phyloP scores from a whole-genome alignment of 768 basidiomycete genomes.

The Collybiopsis luxurians region DNA sequence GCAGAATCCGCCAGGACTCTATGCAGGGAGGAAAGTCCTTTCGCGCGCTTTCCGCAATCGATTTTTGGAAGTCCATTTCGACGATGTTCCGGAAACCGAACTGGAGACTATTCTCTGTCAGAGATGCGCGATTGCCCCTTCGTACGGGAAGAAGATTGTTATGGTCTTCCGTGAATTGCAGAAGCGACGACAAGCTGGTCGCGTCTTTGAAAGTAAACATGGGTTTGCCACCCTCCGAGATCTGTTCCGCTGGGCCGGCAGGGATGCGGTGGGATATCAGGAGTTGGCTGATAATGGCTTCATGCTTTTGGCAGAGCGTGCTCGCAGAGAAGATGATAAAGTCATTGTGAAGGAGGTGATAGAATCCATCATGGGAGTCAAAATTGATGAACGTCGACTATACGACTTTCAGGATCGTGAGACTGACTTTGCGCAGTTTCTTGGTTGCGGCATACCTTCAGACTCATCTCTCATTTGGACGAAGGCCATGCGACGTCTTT shows the following conservation, averaged over 20 bases:
- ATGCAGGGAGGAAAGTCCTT: slow-evolving; percentile 91
- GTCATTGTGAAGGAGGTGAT: slow-evolving; percentile 88
- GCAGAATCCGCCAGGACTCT: slow-evolving; percentile 95
- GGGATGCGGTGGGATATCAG: slow-evolving; percentile 87
- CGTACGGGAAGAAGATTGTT: slow-evolving; percentile 89
- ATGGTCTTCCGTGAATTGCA: slow-evolving; percentile 91
- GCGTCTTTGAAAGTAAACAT: slow-evolving; percentile 97
- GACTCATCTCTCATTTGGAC: slow-evolving; percentile 83
- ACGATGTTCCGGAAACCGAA: slow-evolving; percentile 93
- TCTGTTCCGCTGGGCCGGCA: slow-evolving; percentile 93
- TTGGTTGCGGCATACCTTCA: slow-evolving; percentile 53
- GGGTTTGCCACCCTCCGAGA: slow-evolving; percentile 97
- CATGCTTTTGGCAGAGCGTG: slow-evolving; percentile 94
- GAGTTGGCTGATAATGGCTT: slow-evolving; percentile 95
- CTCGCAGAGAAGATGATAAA: slow-evolving; percentile 84
- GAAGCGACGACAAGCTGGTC: slow-evolving; percentile 82
- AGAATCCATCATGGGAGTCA: slow-evolving; percentile 85
- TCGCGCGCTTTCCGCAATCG: slow-evolving; percentile 97
- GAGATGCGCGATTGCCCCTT: slow-evolving; percentile 89
- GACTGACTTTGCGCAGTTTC: slow-evolving; percentile 40
- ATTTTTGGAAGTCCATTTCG: slow-evolving; percentile 96
- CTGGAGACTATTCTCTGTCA: slow-evolving; percentile 93
- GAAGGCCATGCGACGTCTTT: slow-evolving; percentile 86
- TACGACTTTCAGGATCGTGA: slow-evolving; percentile 54
- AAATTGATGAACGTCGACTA: slow-evolving; percentile 66